Percentiles rank a stretch among this genome's conserved stretches.
Evolutionary conservation across 2,329 filamentous ascomycete species (phyloP).

Genomic region (Teratosphaeria zuluensis): DNA sequence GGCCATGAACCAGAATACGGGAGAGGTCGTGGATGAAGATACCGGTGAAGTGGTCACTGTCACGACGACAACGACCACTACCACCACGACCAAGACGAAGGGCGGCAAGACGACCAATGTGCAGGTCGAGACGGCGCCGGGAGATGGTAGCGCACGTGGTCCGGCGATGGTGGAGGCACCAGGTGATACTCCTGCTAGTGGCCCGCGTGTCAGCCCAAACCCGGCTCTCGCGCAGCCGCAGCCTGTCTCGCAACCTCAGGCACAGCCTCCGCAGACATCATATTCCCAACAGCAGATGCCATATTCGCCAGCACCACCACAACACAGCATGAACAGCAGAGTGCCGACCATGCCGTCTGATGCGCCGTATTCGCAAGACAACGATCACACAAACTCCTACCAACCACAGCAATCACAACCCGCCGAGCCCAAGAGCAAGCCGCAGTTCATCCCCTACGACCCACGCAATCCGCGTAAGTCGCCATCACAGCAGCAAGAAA

Average conservation of each 20-base stretch:
- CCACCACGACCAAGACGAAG: conserved; percentile 1
- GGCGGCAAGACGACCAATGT: background rate
- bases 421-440: background rate
- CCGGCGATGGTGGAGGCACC: background rate
- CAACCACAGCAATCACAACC: background rate
- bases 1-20: conserved; percentile 18
- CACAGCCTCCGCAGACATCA: background rate
- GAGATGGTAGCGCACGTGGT: background rate
- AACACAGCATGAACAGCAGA: background rate
- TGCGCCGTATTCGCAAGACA: background rate
- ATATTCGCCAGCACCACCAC: background rate
- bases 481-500: background rate
- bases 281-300: background rate
- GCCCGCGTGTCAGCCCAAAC: background rate
- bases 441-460: background rate
- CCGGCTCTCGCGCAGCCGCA: background rate
- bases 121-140: background rate
- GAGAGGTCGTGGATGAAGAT: conserved; percentile 21
- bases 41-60: conserved; percentile 19
- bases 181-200: background rate
- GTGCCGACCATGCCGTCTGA: background rate
- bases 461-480: background rate
- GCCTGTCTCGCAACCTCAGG: background rate
- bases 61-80: conserved; percentile 3
- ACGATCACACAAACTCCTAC: background rate